These are phyloP conservation scores for Aspergillus conjunctus DNA, from an alignment of 495 filamentous ascomycete species.

Conservation along the genomic window DNA sequence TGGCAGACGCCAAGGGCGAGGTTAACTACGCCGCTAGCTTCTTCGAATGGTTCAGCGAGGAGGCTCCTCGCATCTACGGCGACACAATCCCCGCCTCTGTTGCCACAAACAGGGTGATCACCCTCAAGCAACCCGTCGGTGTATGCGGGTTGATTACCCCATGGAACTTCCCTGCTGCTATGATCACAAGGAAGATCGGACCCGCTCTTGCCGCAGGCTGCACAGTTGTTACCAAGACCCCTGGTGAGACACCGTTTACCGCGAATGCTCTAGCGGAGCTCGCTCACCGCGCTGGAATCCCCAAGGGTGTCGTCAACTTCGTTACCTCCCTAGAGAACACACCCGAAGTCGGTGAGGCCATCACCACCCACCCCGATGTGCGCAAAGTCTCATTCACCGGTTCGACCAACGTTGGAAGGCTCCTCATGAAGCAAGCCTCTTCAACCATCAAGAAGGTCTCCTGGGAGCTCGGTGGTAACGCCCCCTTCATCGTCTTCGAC, in stretches of 20 bases:
- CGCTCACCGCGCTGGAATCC: slow-evolving; percentile 79
- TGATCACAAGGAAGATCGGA: slow-evolving; percentile 88
- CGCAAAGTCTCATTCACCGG: slow-evolving; percentile 91
- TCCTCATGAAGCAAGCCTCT: slow-evolving; percentile 82
- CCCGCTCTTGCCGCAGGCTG: slow-evolving; percentile 83
- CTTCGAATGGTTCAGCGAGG: slow-evolving; percentile 79
- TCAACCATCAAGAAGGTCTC: slow-evolving; percentile 83
- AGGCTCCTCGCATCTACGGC: slow-evolving; percentile 69
- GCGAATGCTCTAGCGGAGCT: slow-evolving; percentile 81
- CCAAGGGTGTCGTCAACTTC: slow-evolving; percentile 82
- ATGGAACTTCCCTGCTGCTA: slow-evolving; percentile 94
- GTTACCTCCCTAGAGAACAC: slow-evolving; percentile 74
- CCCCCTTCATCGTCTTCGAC: slow-evolving; percentile 92
- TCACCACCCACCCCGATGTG: slow-evolving; percentile 71
- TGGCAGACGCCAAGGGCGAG: slow-evolving; percentile 70
- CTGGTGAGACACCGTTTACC: slow-evolving; percentile 84
- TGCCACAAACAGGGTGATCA: slow-evolving; percentile 73
- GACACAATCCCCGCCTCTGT: slow-evolving; percentile 73
- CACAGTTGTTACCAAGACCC: slow-evolving; percentile 82
- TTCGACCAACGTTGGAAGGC: slow-evolving; percentile 80
- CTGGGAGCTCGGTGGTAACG: slow-evolving; percentile 88
- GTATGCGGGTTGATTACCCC: slow-evolving; percentile 95
- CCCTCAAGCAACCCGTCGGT: slow-evolving; percentile 83
- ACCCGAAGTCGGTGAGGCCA: slow-evolving; percentile 66
- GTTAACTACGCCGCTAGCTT: slow-evolving; percentile 72